Percentiles rank a stretch among this genome's conserved stretches.
phyloP scores from a whole-genome alignment of 176 grass and related monocot species.

The Oryza nivara region DNA sequence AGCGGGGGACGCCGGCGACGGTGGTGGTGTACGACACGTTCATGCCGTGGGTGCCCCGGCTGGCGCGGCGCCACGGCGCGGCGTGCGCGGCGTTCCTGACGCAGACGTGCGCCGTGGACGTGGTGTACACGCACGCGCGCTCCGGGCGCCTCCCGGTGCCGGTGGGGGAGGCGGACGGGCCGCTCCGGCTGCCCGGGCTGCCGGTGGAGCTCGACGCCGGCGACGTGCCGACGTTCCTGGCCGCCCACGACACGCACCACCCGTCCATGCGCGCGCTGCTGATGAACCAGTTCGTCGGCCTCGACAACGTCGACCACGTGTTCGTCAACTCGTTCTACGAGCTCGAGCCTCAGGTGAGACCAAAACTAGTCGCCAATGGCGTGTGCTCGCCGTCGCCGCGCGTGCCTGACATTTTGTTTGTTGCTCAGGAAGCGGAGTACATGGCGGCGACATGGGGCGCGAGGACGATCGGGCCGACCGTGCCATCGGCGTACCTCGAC shows the following conservation, averaged over 20 bases:
- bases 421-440: constrained; percentile 36
- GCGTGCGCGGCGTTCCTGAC: constrained; percentile 60
- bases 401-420: no score
- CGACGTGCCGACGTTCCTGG: constrained; percentile 60
- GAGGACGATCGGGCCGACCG: constrained; percentile 39
- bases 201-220: background rate
- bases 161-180: background rate
- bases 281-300: constrained; percentile 53
- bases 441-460: constrained; percentile 26
- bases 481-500: constrained; percentile 48
- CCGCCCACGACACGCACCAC: background rate
- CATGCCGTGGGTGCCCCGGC: constrained; percentile 53
- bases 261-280: constrained; percentile 32
- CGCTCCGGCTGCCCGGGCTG: constrained; percentile 46
- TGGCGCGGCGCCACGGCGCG: constrained; percentile 41
- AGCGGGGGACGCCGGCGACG: constrained; percentile 32
- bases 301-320: constrained; percentile 58
- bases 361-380: no score
- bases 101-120: constrained; percentile 63
- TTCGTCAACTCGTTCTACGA: constrained; percentile 74
- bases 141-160: constrained; percentile 38
- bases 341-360: constrained; percentile 49
- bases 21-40: constrained; percentile 70
- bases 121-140: constrained; percentile 51
- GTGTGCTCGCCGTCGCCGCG: no score